phyloP scores from a whole-genome alignment of 2,329 filamentous ascomycete genomes.

The Trichoderma koningiopsis region DNA sequence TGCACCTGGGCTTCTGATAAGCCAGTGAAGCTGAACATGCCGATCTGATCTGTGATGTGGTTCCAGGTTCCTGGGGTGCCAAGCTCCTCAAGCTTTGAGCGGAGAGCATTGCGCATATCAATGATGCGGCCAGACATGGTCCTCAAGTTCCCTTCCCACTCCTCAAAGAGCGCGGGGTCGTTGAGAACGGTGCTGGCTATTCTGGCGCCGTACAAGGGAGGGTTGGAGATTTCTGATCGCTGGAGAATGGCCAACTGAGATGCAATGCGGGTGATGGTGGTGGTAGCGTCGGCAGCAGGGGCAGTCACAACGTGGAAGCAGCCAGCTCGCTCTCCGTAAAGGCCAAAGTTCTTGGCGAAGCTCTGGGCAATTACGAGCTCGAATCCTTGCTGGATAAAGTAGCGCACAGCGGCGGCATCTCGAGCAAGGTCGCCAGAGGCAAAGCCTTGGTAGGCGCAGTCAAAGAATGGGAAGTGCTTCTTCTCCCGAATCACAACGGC shows the following conservation, averaged over 20 bases:
- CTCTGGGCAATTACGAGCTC: constrained; percentile 87
- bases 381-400: constrained; percentile 92
- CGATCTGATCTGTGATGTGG: constrained; percentile 97
- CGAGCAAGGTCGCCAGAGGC: constrained; percentile 84
- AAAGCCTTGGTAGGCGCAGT: constrained; percentile 97
- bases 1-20: constrained; percentile 72
- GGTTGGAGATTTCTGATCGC: constrained; percentile 96
- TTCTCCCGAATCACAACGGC: constrained; percentile 74
- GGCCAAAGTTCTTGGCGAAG: constrained; percentile 97
- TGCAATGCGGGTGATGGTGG: constrained; percentile 66
- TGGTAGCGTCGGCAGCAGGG: constrained; percentile 66
- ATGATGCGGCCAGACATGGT: constrained; percentile 97
- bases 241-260: constrained; percentile 93
- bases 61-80: constrained; percentile 90
- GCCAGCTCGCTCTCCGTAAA: constrained; percentile 94
- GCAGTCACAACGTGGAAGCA: constrained; percentile 92
- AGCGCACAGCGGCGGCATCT: constrained; percentile 89
- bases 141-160: constrained; percentile 90
- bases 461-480: constrained; percentile 96
- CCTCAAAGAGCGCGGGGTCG: constrained; percentile 74
- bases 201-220: constrained; percentile 88
- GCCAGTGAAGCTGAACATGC: constrained; percentile 97
- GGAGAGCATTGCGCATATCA: constrained; percentile 79
- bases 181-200: constrained; percentile 86
- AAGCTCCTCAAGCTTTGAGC: constrained; percentile 78